Conservation (phyloP, 257 asterid species). For the Avicennia marina region DNA sequence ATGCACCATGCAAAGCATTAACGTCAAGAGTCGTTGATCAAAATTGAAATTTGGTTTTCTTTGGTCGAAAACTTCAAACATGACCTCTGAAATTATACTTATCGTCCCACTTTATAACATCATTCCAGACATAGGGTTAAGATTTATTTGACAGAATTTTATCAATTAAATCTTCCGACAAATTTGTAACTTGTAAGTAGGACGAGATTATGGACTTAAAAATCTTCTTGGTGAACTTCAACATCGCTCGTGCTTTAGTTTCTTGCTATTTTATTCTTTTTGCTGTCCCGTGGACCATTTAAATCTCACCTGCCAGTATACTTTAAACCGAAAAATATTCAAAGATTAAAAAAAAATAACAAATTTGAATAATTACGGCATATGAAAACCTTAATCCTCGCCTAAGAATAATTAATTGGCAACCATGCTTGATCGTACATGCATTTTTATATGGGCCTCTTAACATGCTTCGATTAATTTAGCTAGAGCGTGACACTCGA, state of each 20-base stretch:
- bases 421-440: not conserved
- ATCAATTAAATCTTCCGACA: too few relatives aligned
- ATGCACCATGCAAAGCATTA: not conserved
- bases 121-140: not conserved
- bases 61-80: conserved; percentile 16
- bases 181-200: too few relatives aligned
- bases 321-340: not conserved
- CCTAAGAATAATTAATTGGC: not conserved
- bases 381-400: not conserved
- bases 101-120: not conserved
- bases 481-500: conserved; percentile 9
- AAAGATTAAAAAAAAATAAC: not conserved
- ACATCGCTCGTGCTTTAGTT: conserved; percentile 20
- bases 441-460: not conserved
- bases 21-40: conserved; percentile 25
- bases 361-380: conserved; percentile 2
- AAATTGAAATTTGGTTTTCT: conserved; percentile 1
- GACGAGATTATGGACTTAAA: not conserved
- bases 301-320: conserved; percentile 1
- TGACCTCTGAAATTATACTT: conserved; percentile 3
- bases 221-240: conserved; percentile 1
- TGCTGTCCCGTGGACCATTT: conserved; percentile 15
- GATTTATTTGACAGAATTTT: too few relatives aligned
- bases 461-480: conserved; percentile 21
- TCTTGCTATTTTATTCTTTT: not conserved